A percentile compares a stretch with the other conserved stretches of the same genome.
phyloP scores from a whole-genome alignment of 352 stramenopile species.

The Phytophthora citricola region DNA sequence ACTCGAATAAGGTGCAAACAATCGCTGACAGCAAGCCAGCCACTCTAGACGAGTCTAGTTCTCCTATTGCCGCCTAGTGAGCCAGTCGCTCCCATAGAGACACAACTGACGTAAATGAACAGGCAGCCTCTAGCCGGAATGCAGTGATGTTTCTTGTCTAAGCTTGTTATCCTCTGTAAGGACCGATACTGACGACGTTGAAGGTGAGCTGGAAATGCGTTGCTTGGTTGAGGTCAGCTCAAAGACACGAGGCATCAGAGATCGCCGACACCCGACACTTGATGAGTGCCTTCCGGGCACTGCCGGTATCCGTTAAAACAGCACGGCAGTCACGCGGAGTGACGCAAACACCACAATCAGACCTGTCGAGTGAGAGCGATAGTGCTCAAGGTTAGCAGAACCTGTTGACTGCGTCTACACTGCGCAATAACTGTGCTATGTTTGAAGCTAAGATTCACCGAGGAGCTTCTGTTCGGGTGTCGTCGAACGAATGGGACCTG shows the following conservation, averaged over 20 bases:
- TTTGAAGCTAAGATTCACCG: too few relatives aligned
- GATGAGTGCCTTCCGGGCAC: slow-evolving; percentile 1
- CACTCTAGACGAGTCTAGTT: slow-evolving; percentile 1
- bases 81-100: neutral
- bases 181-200: slow-evolving; percentile 9
- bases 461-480: too few relatives aligned
- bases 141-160: slow-evolving; percentile 10
- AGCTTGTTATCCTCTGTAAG: neutral
- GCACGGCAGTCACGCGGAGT: neutral
- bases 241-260: slow-evolving; percentile 5
- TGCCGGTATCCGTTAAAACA: too few relatives aligned
- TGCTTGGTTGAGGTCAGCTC: neutral
- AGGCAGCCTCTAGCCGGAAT: slow-evolving; percentile 18
- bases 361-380: neutral
- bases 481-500: too few relatives aligned
- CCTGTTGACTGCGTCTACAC: too few relatives aligned
- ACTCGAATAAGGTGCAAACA: neutral
- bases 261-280: slow-evolving; percentile 21
- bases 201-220: slow-evolving; percentile 21
- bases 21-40: neutral
- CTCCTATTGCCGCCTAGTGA: neutral
- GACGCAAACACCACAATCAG: slow-evolving; percentile 11
- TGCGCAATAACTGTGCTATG: too few relatives aligned
- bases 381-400: neutral
- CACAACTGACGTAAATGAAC: slow-evolving; percentile 2